Evolutionary conservation across 208 protist genomes (phyloP).

Genomic region (Zelonia costaricensis): DNA sequence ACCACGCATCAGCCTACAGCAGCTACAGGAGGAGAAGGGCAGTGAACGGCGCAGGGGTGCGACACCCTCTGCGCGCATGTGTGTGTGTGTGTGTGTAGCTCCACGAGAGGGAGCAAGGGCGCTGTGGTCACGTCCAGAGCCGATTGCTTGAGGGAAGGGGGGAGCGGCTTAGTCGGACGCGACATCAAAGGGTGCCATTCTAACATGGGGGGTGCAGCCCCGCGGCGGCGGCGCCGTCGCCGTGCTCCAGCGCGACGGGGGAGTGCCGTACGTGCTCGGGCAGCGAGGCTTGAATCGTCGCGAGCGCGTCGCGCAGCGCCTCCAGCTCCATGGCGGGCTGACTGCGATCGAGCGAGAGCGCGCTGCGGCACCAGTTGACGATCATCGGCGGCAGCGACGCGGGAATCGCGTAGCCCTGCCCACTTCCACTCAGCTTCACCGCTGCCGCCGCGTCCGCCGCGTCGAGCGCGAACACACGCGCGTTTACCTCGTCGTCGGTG

Average conservation of each 20-base stretch:
- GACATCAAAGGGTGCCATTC: too few species aligned
- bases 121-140: too few species aligned
- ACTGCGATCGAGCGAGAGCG: conserved; percentile 23
- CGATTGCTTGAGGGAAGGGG: too few species aligned
- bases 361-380: conserved; percentile 23
- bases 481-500: conserved; percentile 34
- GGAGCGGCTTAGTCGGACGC: too few species aligned
- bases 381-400: conserved; percentile 26
- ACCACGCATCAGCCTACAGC: too few species aligned
- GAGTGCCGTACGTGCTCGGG: conserved; percentile 3
- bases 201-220: neutral
- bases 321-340: conserved; percentile 26
- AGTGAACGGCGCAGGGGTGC: too few species aligned
- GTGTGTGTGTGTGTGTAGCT: too few species aligned
- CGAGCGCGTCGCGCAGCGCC: conserved; percentile 20
- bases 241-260: neutral
- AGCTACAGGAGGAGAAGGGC: too few species aligned
- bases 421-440: conserved; percentile 26
- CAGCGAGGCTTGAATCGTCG: conserved; percentile 14
- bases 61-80: too few species aligned
- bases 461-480: conserved; percentile 26
- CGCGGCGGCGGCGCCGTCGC: neutral
- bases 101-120: too few species aligned
- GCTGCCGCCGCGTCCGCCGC: neutral
- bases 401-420: conserved; percentile 35